These are phyloP conservation scores for Sedum album DNA, from an alignment of 164 flowering plant genomes.

Conservation along the genomic window DNA sequence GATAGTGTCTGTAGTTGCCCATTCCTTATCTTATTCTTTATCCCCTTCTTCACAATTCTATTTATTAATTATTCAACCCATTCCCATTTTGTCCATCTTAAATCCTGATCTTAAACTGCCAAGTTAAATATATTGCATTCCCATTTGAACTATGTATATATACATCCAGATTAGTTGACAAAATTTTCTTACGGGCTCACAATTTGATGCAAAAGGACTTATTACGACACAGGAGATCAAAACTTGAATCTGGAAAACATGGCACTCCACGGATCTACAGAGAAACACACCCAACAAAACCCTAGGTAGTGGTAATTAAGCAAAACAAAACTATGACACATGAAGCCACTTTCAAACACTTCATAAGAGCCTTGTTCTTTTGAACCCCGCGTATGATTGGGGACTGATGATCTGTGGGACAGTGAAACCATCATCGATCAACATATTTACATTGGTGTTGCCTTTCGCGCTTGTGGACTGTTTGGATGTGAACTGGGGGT, in stretches of 20 bases:
- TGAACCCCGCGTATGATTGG: slow-evolving; percentile 18
- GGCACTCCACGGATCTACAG: background rate
- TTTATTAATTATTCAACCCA: no score
- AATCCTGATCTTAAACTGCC: no score
- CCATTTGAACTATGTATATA: no score
- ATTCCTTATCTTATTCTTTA: background rate
- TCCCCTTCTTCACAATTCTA: background rate
- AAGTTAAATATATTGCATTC: no score
- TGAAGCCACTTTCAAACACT: background rate
- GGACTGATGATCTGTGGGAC: slow-evolving; percentile 69
- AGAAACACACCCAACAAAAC: background rate
- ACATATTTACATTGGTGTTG: slow-evolving; percentile 11
- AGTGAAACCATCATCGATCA: slow-evolving; percentile 45
- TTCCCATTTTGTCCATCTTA: background rate
- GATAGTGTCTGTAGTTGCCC: background rate
- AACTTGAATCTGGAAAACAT: background rate
- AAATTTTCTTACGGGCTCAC: no score
- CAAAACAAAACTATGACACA: background rate
- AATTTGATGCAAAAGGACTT: background rate
- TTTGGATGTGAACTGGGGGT: slow-evolving; percentile 16
- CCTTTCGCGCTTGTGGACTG: slow-evolving; percentile 17
- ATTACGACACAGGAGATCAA: background rate
- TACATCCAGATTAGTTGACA: no score
- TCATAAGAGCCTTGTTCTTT: slow-evolving; percentile 51
- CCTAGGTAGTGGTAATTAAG: background rate